Percentiles rank a stretch among this genome's conserved stretches.
Conservation (phyloP, 768 basidiomycete genomes). For the Amyloporia xantha region DNA sequence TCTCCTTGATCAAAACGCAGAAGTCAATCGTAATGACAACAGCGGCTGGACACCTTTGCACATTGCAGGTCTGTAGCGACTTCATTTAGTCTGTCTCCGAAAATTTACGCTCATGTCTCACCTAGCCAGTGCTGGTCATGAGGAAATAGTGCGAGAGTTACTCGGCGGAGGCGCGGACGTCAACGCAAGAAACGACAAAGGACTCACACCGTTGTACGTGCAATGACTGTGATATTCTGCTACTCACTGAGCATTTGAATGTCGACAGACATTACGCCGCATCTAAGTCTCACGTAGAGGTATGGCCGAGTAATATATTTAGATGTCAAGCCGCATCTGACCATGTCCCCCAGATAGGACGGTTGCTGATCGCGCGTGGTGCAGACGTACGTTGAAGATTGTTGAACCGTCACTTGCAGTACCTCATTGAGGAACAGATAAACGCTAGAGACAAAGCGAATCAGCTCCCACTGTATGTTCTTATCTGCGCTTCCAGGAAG, state of each 20-base stretch:
- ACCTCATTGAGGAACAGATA: constrained; percentile 49
- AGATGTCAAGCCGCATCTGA: no score
- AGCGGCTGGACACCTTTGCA: constrained; percentile 77
- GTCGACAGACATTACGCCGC: constrained; percentile 79
- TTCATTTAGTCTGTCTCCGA: no score
- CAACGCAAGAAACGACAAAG: constrained; percentile 75
- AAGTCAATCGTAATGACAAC: constrained; percentile 59
- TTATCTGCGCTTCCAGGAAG: not conserved
- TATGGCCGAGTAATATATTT: constrained; percentile 24
- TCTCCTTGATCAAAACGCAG: constrained; percentile 64
- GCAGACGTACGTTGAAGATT: constrained; percentile 69
- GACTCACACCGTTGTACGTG: constrained; percentile 61
- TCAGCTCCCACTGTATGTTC: constrained; percentile 77
- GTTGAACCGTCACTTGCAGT: not conserved
- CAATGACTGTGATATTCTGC: not conserved
- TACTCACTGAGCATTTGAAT: constrained; percentile 5
- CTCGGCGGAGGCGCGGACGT: constrained; percentile 80
- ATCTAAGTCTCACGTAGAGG: constrained; percentile 84
- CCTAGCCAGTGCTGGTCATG: constrained; percentile 76
- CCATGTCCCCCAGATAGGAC: constrained; percentile 64
- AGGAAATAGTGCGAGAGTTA: constrained; percentile 67
- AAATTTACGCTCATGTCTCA: constrained; percentile 1
- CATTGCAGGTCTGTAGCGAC: constrained; percentile 58
- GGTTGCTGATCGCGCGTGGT: constrained; percentile 75
- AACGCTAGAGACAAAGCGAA: constrained; percentile 92